Percentiles rank a stretch among this genome's conserved stretches.
Evolutionary conservation across 768 basidiomycete genomes (phyloP).

Genomic region (Leccinum pellstonianum): DNA sequence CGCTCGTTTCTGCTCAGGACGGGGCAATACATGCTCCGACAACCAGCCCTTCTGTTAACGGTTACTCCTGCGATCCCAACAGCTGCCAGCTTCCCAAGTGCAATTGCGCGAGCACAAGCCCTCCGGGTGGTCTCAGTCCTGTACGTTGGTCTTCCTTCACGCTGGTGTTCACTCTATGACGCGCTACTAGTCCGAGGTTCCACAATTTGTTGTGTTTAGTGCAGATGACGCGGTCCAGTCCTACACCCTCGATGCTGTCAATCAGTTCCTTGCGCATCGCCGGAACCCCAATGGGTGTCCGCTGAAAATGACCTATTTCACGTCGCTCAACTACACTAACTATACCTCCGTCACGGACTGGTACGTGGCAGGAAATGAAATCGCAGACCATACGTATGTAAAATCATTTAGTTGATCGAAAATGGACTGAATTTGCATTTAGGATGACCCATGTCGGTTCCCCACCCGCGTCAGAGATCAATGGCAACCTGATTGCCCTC

Average conservation of each 20-base stretch:
- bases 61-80: slow-evolving; percentile 1
- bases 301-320: slow-evolving; percentile 6
- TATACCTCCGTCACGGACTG: slow-evolving; percentile 9
- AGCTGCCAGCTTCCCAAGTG: slow-evolving; percentile 4
- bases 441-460: slow-evolving; percentile 4
- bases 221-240: slow-evolving; percentile 4
- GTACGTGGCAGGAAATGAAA: slow-evolving; percentile 8
- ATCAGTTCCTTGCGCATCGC: slow-evolving; percentile 4
- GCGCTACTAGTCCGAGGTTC: background rate
- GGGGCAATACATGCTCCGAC: background rate
- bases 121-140: slow-evolving; percentile 1
- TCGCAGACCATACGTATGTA: slow-evolving; percentile 8
- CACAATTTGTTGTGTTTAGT: slow-evolving; percentile 1
- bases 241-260: slow-evolving; percentile 4
- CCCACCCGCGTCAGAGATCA: slow-evolving; percentile 1
- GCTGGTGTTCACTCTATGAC: background rate
- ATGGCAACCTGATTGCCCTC: slow-evolving; percentile 1
- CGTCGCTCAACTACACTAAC: slow-evolving; percentile 6
- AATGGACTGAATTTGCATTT: background rate
- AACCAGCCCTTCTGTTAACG: background rate
- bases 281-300: background rate
- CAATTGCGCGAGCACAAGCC: slow-evolving; percentile 3
- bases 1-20: background rate
- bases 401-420: background rate
- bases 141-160: background rate